Evolutionary conservation across 495 filamentous ascomycete species (phyloP), one percentile per base, ranked within the genome.

Genomic region (Neurospora pannonica): DNA sequence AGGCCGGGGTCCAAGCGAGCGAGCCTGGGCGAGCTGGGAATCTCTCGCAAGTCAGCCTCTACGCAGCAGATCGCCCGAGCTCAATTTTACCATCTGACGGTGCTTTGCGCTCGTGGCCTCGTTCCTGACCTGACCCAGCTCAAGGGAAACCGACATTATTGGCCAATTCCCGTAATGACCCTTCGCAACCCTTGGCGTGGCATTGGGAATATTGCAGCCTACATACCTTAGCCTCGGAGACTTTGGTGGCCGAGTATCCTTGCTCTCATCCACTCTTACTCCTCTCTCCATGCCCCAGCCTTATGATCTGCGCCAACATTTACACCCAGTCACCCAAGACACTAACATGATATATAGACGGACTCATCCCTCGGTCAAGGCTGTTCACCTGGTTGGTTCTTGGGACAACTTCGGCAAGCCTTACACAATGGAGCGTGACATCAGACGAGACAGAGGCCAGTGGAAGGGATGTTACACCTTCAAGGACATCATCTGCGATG

Each of bases 401-500:
- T 97, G 94, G 94, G 94, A 97, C 82, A 97, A 97, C 81, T 97
- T 97, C 83, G 84, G 86, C 37, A 89, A 86, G 77, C 81, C 88
- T 34, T 94, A 97, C 85, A 86, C 82, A 3, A 94, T 97, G 90
- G 89, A 94, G 78, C 88, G 88, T 76, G 94, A 97, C 77, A 83
- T 79, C 73, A 89, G 91, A 78, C 86, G 90, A 71, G 92, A 91
- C 71, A 84, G 85, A 37, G 89, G 91, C 69, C 89, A 92, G 77
- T 97, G 94, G 94, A 87, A 89, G 73, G 94, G 94, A 72, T 97
- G 94, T 78, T 90, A 94, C 81, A 87, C 88, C 5, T 97, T 96
- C 81, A 88, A 91, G 74, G 89, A 95, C 79, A 97, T 96, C 76
- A 89, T 92, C 73, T 93, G 90, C 75, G 94, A 97, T 80, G 94